Base-by-base conservation (phyloP, 1,284 basidiomycete genomes). In the Ceratobasidium sp. region DNA sequence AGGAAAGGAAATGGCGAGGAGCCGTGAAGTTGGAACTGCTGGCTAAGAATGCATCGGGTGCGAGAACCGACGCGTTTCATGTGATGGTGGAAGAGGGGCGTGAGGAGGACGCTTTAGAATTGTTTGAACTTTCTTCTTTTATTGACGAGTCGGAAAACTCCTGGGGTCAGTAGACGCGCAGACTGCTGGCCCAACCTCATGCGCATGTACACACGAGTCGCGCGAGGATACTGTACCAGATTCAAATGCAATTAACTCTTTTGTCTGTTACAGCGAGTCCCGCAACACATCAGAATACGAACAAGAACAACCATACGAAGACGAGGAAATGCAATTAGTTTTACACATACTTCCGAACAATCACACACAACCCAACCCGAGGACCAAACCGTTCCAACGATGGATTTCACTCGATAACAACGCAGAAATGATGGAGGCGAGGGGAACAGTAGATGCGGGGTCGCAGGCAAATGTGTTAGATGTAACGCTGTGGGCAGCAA, bases 401-500 rank as follows among this genome's bases (percentile, higher is more conserved):
- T 61, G 59, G 59, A 38, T 38, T 5, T 13, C 4, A 17, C 59
- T 61, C 59, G 59, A 40, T 13, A 28, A 33, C 33, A 7, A 38
- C 33, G 40, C 23, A 17, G 26, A 28, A 3, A 33, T 3, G 6
- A 38, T 15, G 6, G 33, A 28, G 26, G 57, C 26, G 15, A 61
- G 56, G 26, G 56, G 69, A 12, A 71, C 56, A 38, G 56, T 71
- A 2, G 83, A 85, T 57, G 82, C 83, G n/a, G 84, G 84, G 0
- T 82, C 82, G 2, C 84, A 84, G 82, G 80, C 83, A 1, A 82
- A 80, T 6, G 82, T 81, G 0, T 82, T 85, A 70, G 80, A 80
- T 64, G 38, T 67, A 0, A 40, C 40, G 6, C 40, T 82, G 1
- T 85, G 80, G 75, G 17, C 78, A 1, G 70, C 78, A 9, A 54